These are phyloP conservation scores for Cladobotryum mycophilum DNA, from an alignment of 2,329 filamentous ascomycete species.

Conservation along the genomic window DNA sequence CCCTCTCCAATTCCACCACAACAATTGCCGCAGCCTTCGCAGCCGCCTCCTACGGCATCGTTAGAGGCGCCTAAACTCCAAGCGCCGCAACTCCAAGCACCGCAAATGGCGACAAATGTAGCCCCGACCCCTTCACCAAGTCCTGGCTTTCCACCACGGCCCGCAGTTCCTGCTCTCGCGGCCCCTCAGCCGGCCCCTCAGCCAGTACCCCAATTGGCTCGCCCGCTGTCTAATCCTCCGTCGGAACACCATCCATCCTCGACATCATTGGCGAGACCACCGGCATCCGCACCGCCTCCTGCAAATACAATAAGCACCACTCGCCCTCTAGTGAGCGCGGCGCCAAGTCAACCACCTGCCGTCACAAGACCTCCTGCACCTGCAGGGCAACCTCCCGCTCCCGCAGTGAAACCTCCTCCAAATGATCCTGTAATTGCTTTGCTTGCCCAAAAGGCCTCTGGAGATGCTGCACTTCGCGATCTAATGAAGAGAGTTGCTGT, in stretches of 20 bases:
- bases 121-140: constrained; percentile 6
- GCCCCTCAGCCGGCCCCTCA: constrained; percentile 18
- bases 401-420: constrained; percentile 22
- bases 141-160: constrained; percentile 1
- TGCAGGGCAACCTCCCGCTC: constrained; percentile 4
- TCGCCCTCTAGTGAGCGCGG: constrained; percentile 13
- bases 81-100: background rate
- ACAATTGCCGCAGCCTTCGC: constrained; percentile 12
- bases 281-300: constrained; percentile 23
- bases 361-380: constrained; percentile 17
- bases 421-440: constrained; percentile 74
- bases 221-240: constrained; percentile 18
- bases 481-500: constrained; percentile 80
- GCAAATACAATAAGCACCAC: constrained; percentile 20
- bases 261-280: constrained; percentile 11
- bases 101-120: constrained; percentile 1
- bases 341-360: constrained; percentile 11
- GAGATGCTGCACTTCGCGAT: constrained; percentile 64
- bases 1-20: constrained; percentile 17
- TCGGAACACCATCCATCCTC: constrained; percentile 15
- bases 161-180: constrained; percentile 11
- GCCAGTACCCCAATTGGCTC: constrained; percentile 11
- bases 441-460: constrained; percentile 67
- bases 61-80: background rate
- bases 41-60: constrained; percentile 3